Evolutionary conservation across 2,329 filamentous ascomycete species (phyloP).

Genomic region (Claviceps digitariae): DNA sequence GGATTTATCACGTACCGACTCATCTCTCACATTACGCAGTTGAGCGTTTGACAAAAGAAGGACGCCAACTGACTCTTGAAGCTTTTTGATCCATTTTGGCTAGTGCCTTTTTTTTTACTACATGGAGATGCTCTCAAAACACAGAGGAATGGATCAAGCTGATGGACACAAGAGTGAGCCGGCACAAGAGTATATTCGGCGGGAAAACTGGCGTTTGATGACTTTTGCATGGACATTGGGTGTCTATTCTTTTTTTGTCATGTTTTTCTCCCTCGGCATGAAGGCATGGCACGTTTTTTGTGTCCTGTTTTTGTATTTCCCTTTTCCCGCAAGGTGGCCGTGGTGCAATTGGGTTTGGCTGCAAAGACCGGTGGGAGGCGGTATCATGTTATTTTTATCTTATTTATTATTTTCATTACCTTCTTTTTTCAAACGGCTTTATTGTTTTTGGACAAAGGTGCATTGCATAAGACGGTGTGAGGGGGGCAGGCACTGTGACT

Average conservation of each 20-base stretch:
- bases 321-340: background rate
- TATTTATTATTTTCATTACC: no score
- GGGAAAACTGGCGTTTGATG: conserved; percentile 6
- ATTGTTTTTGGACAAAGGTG: background rate
- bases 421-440: background rate
- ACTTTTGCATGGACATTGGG: conserved; percentile 19
- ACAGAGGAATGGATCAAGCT: background rate
- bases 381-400: background rate
- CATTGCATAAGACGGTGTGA: background rate
- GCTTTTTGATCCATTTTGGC: background rate
- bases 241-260: no score
- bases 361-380: background rate
- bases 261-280: conserved; percentile 14
- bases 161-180: background rate
- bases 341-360: background rate
- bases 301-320: background rate
- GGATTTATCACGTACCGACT: conserved; percentile 23
- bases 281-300: conserved; percentile 9
- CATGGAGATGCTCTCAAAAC: background rate
- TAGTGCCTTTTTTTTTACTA: background rate
- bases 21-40: conserved; percentile 4
- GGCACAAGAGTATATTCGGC: background rate
- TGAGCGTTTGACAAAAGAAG: background rate
- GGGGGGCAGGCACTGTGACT: background rate
- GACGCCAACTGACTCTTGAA: background rate